Conservation (phyloP, 2,329 filamentous ascomycete species). For the Arthroderma uncinatum region DNA sequence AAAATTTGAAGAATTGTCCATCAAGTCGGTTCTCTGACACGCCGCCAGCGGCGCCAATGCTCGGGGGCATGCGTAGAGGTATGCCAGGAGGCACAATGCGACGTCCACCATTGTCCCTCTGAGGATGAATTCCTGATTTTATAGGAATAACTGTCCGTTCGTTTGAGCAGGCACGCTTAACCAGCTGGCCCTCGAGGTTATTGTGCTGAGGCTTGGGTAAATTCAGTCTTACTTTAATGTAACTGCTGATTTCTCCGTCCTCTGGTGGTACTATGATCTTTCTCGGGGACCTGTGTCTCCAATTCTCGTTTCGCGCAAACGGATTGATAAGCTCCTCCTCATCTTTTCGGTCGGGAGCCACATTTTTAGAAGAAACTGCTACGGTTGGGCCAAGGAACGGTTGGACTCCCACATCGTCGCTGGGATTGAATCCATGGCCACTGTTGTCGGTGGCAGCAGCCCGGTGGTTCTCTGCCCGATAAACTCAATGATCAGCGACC, state of each 20-base stretch:
- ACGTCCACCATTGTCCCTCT: background rate
- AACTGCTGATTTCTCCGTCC: slow-evolving; percentile 9
- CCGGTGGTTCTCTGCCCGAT: background rate
- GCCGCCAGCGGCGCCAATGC: background rate
- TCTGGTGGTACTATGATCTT: background rate
- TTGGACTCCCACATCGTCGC: background rate
- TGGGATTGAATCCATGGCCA: background rate
- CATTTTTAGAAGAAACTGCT: background rate
- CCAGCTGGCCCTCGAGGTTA: background rate
- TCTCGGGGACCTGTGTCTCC: background rate
- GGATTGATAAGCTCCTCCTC: background rate
- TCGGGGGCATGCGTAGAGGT: background rate
- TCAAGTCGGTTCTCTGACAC: background rate
- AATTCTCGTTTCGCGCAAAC: background rate
- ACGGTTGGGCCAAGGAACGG: background rate
- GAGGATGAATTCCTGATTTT: background rate
- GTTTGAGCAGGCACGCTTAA: background rate
- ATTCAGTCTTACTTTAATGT: slow-evolving; percentile 9
- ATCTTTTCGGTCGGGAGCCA: background rate
- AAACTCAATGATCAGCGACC: background rate
- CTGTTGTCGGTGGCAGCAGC: background rate
- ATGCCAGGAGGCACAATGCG: background rate
- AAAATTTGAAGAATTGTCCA: background rate
- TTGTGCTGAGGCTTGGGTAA: background rate
- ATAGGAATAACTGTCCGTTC: background rate